Percentiles rank a stretch among this genome's conserved stretches.
Evolutionary conservation across 257 asterid genomes (phyloP).

Genomic region (Solanum acaule): DNA sequence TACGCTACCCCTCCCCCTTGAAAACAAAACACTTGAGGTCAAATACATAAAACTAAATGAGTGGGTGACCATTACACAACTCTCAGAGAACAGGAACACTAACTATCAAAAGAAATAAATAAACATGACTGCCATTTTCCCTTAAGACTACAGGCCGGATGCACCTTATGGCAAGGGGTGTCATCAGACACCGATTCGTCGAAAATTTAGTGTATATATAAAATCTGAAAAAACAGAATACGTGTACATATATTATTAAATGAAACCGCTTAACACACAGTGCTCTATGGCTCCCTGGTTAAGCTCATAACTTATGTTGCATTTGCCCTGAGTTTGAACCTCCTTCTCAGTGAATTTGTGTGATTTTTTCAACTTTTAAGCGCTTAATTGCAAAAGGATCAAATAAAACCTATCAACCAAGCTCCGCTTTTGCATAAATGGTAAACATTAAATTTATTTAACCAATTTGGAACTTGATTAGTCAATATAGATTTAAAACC

Average conservation of each 20-base stretch:
- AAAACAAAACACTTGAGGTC: neutral
- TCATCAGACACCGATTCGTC: neutral
- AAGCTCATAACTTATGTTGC: neutral
- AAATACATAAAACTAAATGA: neutral
- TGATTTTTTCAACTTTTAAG: neutral
- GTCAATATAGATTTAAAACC: neutral
- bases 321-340: neutral
- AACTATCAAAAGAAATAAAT: neutral
- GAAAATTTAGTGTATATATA: no score
- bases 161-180: neutral
- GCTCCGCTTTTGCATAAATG: neutral
- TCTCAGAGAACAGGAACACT: neutral
- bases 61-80: neutral
- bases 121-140: neutral
- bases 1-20: neutral
- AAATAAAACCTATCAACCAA: neutral
- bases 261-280: neutral
- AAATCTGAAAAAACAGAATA: no score
- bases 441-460: neutral
- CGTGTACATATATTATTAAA: neutral
- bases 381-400: neutral
- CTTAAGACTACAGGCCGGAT: neutral
- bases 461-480: neutral
- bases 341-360: neutral
- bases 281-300: neutral